These are phyloP conservation scores for Solanum commersonii DNA, from an alignment of 257 asterid genomes.

Conservation along the genomic window DNA sequence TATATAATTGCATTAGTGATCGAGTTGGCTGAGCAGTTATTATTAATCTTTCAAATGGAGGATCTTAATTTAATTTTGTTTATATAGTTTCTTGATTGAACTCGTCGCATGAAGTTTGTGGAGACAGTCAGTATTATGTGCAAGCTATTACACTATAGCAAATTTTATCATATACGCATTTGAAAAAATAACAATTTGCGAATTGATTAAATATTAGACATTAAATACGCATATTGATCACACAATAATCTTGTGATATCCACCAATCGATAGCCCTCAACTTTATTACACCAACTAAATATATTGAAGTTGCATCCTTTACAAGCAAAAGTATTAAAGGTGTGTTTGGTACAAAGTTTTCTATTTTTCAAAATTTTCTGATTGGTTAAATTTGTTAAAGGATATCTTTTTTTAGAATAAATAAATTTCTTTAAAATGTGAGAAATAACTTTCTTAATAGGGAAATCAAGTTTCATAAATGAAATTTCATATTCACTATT, in stretches of 20 bases:
- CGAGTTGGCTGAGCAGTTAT: no score
- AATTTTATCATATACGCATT: no score
- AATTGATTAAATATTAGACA: not conserved
- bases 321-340: not conserved
- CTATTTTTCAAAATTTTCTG: not conserved
- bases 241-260: not conserved
- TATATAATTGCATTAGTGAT: not conserved
- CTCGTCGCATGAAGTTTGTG: not conserved
- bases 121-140: no score
- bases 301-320: conserved; percentile 17
- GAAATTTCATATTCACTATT: not conserved
- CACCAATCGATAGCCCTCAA: not conserved
- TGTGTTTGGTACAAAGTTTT: not conserved
- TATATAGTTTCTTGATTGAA: not conserved
- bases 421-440: no score
- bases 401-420: not conserved
- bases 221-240: not conserved
- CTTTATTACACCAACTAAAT: not conserved
- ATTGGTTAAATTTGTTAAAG: not conserved
- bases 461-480: no score
- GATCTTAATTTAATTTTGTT: not conserved
- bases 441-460: no score
- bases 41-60: no score
- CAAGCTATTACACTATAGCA: no score
- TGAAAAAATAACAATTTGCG: no score